Conservation (phyloP, 805 yeast species). For the Kuraishia floccosa region DNA sequence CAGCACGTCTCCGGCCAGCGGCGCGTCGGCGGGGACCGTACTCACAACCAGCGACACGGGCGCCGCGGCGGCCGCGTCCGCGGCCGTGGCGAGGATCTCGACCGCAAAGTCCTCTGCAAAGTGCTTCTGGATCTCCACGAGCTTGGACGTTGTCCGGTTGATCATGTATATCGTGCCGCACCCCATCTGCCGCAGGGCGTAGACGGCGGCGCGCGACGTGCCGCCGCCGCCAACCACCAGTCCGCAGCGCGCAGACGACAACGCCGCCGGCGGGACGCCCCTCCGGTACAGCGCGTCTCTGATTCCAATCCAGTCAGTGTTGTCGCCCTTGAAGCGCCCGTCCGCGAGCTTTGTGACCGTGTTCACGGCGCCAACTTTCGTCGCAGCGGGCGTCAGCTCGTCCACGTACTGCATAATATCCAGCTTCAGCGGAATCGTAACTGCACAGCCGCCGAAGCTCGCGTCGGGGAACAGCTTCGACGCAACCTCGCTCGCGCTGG, state of each 20-base stretch:
- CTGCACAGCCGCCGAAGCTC: constrained; percentile 85
- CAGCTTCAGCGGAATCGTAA: constrained; percentile 87
- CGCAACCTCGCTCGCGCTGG: constrained; percentile 44
- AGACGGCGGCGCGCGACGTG: constrained; percentile 89
- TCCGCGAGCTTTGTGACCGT: constrained; percentile 57
- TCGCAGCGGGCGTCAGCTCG: constrained; percentile 66
- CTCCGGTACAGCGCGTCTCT: constrained; percentile 48
- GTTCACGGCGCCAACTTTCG: constrained; percentile 86
- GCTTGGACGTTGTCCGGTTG: constrained; percentile 67
- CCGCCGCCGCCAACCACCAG: constrained; percentile 96
- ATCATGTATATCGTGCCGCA: constrained; percentile 65
- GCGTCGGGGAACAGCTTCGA: constrained; percentile 34
- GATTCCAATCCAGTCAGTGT: constrained; percentile 95
- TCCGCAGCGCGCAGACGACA: constrained; percentile 35
- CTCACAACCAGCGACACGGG: constrained; percentile 55
- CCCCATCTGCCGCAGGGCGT: constrained; percentile 73
- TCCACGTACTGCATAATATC: constrained; percentile 61
- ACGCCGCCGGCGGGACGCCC: constrained; percentile 42
- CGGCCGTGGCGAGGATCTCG: constrained; percentile 38
- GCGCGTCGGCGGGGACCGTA: constrained; percentile 76
- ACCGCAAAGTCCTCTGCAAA: constrained; percentile 54
- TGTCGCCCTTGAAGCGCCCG: constrained; percentile 58
- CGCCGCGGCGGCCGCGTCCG: constrained; percentile 30
- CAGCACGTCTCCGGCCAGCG: constrained; percentile 43
- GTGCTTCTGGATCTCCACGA: constrained; percentile 41